These are phyloP conservation scores for Basipetospora sp. DNA, from an alignment of 2,329 filamentous ascomycete species.

Conservation along the genomic window DNA sequence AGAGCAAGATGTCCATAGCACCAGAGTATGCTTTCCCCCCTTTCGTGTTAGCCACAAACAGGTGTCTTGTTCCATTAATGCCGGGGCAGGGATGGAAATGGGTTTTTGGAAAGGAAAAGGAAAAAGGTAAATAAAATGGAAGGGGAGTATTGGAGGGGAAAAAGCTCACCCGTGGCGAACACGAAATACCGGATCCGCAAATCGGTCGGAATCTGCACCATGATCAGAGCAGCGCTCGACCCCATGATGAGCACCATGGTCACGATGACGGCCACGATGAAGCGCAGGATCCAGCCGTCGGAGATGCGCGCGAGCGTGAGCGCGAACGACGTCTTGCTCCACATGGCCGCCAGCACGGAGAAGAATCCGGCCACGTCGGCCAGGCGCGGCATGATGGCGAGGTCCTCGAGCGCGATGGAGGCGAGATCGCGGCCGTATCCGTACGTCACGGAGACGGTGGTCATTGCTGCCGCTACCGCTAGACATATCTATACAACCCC, in stretches of 20 bases:
- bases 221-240: constrained; percentile 10
- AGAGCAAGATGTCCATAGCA: constrained; percentile 23
- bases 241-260: constrained; percentile 17
- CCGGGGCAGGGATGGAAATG: no score
- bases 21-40: constrained; percentile 20
- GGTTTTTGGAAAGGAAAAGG: no score
- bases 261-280: constrained; percentile 20
- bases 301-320: constrained; percentile 21
- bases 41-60: no score
- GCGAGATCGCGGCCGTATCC: constrained; percentile 14
- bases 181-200: constrained; percentile 8
- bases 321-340: constrained; percentile 24
- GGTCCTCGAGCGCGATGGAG: constrained; percentile 13
- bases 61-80: no score
- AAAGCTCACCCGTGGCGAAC: constrained; percentile 9
- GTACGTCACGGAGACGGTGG: constrained; percentile 5
- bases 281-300: constrained; percentile 10
- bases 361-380: constrained; percentile 16
- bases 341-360: constrained; percentile 20
- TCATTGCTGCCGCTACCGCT: constrained; percentile 3
- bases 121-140: constrained; percentile 9
- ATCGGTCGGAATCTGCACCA: constrained; percentile 10
- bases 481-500: constrained; percentile 3
- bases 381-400: constrained; percentile 14
- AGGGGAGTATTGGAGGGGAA: background rate